These are phyloP conservation scores for Mucor piriformis DNA, from an alignment of 371 early-diverging fungal species.

Conservation along the genomic window DNA sequence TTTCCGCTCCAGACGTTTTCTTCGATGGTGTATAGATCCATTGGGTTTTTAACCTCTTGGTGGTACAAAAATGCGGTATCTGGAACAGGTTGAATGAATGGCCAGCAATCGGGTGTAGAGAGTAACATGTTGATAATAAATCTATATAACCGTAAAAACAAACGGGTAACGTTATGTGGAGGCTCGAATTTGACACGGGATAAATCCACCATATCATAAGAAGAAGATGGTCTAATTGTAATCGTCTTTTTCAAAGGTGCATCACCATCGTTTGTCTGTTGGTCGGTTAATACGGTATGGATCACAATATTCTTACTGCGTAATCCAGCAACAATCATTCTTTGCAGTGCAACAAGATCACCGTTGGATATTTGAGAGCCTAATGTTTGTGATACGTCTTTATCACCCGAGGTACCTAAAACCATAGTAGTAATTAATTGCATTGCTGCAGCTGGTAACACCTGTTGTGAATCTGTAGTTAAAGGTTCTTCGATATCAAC, in stretches of 20 bases:
- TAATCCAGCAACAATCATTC: conserved; percentile 43
- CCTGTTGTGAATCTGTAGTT: conserved; percentile 41
- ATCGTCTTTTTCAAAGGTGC: background rate
- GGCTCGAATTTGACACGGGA: conserved; percentile 36
- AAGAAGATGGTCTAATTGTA: background rate
- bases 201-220: conserved; percentile 24
- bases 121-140: conserved; percentile 49
- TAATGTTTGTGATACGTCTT: conserved; percentile 45
- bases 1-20: conserved; percentile 43
- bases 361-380: conserved; percentile 53
- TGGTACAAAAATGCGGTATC: conserved; percentile 40
- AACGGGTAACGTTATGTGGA: conserved; percentile 40
- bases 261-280: background rate
- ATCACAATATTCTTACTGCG: conserved; percentile 42
- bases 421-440: conserved; percentile 50
- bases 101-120: conserved; percentile 51
- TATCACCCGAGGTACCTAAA: conserved; percentile 51
- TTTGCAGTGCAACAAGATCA: conserved; percentile 45
- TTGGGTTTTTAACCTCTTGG: conserved; percentile 39
- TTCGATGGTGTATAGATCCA: conserved; percentile 51
- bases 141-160: conserved; percentile 47
- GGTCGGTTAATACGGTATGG: conserved; percentile 28
- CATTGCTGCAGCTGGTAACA: conserved; percentile 47
- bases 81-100: conserved; percentile 51
- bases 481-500: conserved; percentile 33